A percentile compares a stretch with the other conserved stretches of the same genome.
These are phyloP conservation scores for Tolypocladium album DNA, from an alignment of 2,329 filamentous ascomycete genomes.

Conservation along the genomic window DNA sequence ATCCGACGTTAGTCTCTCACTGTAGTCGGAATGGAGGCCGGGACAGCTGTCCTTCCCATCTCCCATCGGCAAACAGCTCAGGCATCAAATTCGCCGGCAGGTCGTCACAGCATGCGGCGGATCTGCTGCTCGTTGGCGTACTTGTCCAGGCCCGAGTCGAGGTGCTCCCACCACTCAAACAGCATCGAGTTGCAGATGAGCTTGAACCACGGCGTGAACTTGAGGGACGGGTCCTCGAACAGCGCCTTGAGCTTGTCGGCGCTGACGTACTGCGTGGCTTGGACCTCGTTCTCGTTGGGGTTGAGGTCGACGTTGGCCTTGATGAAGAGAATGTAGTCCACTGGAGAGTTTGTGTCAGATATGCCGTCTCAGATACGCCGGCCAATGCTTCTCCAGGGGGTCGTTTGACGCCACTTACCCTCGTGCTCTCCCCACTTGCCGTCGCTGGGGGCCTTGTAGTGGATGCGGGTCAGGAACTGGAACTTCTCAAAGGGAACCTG, in stretches of 20 bases:
- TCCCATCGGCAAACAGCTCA: not conserved
- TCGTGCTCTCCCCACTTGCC: slow-evolving; percentile 99
- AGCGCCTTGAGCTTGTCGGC: slow-evolving; percentile 72
- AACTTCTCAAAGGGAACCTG: slow-evolving; percentile 90
- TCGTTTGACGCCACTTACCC: slow-evolving; percentile 46
- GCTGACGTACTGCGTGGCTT: slow-evolving; percentile 74
- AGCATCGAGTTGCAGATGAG: slow-evolving; percentile 97
- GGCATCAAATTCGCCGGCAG: not conserved
- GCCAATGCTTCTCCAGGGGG: too few species aligned
- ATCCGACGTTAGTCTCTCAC: not conserved
- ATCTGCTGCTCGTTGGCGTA: slow-evolving; percentile 82
- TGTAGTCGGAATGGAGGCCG: not conserved
- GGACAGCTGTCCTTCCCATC: not conserved
- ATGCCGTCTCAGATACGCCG: too few species aligned
- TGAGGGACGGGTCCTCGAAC: slow-evolving; percentile 70
- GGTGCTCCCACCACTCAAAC: slow-evolving; percentile 91
- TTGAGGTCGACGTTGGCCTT: slow-evolving; percentile 80
- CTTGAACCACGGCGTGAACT: slow-evolving; percentile 98
- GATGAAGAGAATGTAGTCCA: slow-evolving; percentile 99
- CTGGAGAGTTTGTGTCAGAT: slow-evolving; percentile 29
- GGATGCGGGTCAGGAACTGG: slow-evolving; percentile 88
- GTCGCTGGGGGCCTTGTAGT: slow-evolving; percentile 95
- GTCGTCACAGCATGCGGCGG: slow-evolving; percentile 56
- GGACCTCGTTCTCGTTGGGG: slow-evolving; percentile 79
- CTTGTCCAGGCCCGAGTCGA: slow-evolving; percentile 71